Evolutionary conservation across 805 yeast genomes (phyloP).

Genomic region (Kazachstania taianensis): DNA sequence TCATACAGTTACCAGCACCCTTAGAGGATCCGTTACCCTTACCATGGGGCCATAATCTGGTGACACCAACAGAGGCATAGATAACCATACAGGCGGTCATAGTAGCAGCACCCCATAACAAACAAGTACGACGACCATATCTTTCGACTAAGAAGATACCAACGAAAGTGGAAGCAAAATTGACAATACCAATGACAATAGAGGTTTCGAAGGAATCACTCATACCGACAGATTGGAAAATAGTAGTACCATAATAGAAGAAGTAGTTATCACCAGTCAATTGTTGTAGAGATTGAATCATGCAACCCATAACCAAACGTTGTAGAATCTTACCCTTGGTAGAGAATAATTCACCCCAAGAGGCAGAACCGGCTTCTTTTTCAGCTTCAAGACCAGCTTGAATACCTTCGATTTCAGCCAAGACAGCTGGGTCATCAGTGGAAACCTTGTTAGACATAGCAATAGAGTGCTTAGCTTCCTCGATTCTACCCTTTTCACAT

Average conservation of each 20-base stretch:
- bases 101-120: slow-evolving; percentile 39
- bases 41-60: slow-evolving; percentile 33
- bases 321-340: slow-evolving; percentile 53
- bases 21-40: slow-evolving; percentile 24
- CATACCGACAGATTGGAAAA: slow-evolving; percentile 53
- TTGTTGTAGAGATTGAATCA: slow-evolving; percentile 57
- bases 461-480: slow-evolving; percentile 51
- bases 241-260: slow-evolving; percentile 57
- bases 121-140: slow-evolving; percentile 42
- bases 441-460: slow-evolving; percentile 44
- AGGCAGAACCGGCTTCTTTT: slow-evolving; percentile 49
- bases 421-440: slow-evolving; percentile 42
- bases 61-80: slow-evolving; percentile 50
- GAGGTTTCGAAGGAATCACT: slow-evolving; percentile 49
- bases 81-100: slow-evolving; percentile 37
- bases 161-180: slow-evolving; percentile 48
- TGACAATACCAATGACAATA: slow-evolving; percentile 49
- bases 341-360: slow-evolving; percentile 54
- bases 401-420: slow-evolving; percentile 47
- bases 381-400: slow-evolving; percentile 54
- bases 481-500: slow-evolving; percentile 42
- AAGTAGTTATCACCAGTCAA: slow-evolving; percentile 59
- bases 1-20: slow-evolving; percentile 60
- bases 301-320: slow-evolving; percentile 41
- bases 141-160: slow-evolving; percentile 44